Base-by-base conservation (phyloP, 768 basidiomycete species). In the Termitomyces sp. region DNA sequence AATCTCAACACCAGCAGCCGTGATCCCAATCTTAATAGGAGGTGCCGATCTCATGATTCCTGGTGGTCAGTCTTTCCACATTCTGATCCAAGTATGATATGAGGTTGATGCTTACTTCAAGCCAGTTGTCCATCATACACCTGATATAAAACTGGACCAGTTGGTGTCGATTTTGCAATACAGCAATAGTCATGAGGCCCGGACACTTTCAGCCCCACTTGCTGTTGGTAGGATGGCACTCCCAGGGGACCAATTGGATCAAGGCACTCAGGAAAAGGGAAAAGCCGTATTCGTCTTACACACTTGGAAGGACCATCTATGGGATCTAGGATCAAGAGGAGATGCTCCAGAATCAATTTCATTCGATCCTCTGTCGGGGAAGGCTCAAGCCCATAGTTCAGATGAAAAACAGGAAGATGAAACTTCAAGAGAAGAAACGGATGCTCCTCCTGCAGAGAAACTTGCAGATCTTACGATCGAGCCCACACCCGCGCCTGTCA, bases 31-130 rank as follows among this genome's bases (percentile, higher is more conserved):
- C 26, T 78, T 94, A 13, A 73, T 83, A 3, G 83, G 82, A 10
- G 92, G 92, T n/a, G 90, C 92, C 0, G 91, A 94, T 72, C 79
- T 94, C 8, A 93, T 94, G 90, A 84, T 89, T 34, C 90, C 92
- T 4, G 92, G 91, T 70, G 88, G 89, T 88, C 66, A 66, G 85
- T 74, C 31, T 9, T 43, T 39, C 36, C 34, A 14, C 36, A 14
- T 37, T 2, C 26, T 20, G 31, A 37, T 44, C 20, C 26, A 13
- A 26, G 18, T 16, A 26, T 43, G 24, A 36, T 18, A 37, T 46
- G 59, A 50, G 36, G 57, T 56, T 42, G 55, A 54, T 47, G 57
- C 50, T 63, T 56, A 44, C 57, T 59, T 65, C 68, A 77, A 77
- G 76, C 67, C 67, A 90, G 88, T 90, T 59, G 73, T 88, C 43